phyloP scores from a whole-genome alignment of 495 filamentous ascomycete species.

The Xanthoparmelia taractica region DNA sequence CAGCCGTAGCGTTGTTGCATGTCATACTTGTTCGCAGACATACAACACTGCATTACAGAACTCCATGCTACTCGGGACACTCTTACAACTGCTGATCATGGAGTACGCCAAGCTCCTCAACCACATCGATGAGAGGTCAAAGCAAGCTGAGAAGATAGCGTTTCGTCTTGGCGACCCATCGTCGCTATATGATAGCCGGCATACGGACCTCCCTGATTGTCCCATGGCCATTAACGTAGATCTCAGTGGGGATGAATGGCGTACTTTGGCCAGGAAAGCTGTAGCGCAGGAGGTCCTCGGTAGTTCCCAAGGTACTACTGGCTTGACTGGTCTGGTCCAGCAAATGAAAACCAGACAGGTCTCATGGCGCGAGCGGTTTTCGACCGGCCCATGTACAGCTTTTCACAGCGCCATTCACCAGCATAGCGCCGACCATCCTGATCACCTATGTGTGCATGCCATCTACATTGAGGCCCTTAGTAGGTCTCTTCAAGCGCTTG shows the following conservation, averaged over 20 bases:
- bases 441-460: background rate
- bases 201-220: constrained; percentile 21
- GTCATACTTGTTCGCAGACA: constrained; percentile 12
- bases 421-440: background rate
- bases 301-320: background rate
- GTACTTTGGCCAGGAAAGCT: constrained; percentile 20
- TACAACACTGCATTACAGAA: constrained; percentile 23
- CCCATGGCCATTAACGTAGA: constrained; percentile 25
- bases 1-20: constrained; percentile 10
- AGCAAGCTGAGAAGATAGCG: constrained; percentile 10
- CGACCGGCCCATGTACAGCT: background rate
- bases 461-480: constrained; percentile 6
- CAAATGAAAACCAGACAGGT: constrained; percentile 16
- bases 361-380: constrained; percentile 14
- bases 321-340: constrained; percentile 13
- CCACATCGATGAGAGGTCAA: constrained; percentile 19
- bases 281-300: constrained; percentile 18
- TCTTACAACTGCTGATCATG: constrained; percentile 16
- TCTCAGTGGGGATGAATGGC: constrained; percentile 22
- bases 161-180: constrained; percentile 21
- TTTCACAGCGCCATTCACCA: background rate
- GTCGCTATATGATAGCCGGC: constrained; percentile 1
- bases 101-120: constrained; percentile 21
- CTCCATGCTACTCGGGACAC: constrained; percentile 17
- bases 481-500: constrained; percentile 3